Evolutionary conservation across 495 filamentous ascomycete genomes (phyloP), one percentile per base, ranked within the genome.

Genomic region (Daldinia loculata): DNA sequence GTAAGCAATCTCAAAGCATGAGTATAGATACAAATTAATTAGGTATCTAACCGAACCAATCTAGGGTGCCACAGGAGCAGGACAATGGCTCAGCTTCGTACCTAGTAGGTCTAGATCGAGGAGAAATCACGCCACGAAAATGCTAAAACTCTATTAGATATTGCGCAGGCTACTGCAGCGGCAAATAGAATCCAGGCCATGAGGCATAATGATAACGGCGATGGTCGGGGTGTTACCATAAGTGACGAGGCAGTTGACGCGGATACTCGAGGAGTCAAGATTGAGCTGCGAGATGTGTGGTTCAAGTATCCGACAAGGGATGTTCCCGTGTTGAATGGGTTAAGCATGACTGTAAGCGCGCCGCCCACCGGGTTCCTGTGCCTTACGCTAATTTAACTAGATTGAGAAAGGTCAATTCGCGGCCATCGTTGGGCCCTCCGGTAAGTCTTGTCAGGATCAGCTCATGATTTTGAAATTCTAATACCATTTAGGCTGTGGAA

Each of bases 371-470:
- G 48, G 22, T 60, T 32, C 0, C 39, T 60, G 53, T 56, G 7
- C 3, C 55, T 19, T 24, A 41, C 61, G 14, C 41, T 73, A 56
- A 70, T 67, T 67, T 45, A 55, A 48, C 34, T 26, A 84, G 65
- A 90, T 94, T 63, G 80, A 86, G 59, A 86, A 87, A 36, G 90
- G 91, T 0, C 84, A 89, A 61, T 91, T 88, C 68, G 88, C 86
- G 4, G 92, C 89, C 3, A 84, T 94, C 45, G 92, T 95, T 11
- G 81, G 82, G 6, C 80, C 82, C 0, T 83, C 81, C 19, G 82
- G 81, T 81, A 75, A 56, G 74, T 63, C 8, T 51, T 26, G 7
- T 32, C 17, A 4, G 1, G 14, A 50, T n/a, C 29, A 51, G 38
- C 43, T 24, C 19, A 51, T 36, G 24, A 38, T 50, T 43, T 7